Base-by-base conservation (phyloP, 257 asterid species). In the Cordia subcordata region DNA sequence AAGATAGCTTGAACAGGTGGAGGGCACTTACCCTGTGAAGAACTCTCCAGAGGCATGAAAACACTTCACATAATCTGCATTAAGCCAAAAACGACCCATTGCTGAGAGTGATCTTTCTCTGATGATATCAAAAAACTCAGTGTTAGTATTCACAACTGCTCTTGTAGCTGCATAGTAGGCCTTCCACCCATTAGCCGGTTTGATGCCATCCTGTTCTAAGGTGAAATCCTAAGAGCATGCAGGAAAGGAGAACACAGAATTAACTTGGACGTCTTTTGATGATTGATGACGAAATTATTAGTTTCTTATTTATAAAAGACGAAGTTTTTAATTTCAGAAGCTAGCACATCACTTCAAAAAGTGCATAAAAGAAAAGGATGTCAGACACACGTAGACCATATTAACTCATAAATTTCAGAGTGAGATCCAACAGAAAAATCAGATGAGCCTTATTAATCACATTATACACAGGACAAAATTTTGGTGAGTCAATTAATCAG, bases 91-190 rank as follows among this genome's bases (percentile, higher is more conserved):
- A 51, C 58, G 86, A 55, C 90, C 83, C 97, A 92, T 92, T 63
- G 74, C 89, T 51, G 82, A 85, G 66, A 84, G 81, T 45, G 86
- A 69, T 75, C 89, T 81, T 58, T 86, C 95, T 58, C 77, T 77
- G 63, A 88, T 62, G 53, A 82, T 84, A 68, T 81, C 67, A 62
- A 76, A 84, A 70, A 92, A 92, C 65, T 82, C 95, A 14, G 79
- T 71, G 64, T 92, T 92, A 47, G 71, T 56, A 51, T 75, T 81
- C 65, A 92, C 81, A 62, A 88, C 78, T 63, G 95, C 96, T 79
- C 91, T 83, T 49, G 99, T 88, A 75, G 88, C 82, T 37, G 99
- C 97, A 69, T 92, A 92, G 72, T 92, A 92, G 55, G 96, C 94
- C 79, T 92, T 92, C 99, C 99, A 92, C 65, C 99, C 99, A 76